Conservation (phyloP, 2,329 filamentous ascomycete species). For the Trichophyton mentagrophytes region DNA sequence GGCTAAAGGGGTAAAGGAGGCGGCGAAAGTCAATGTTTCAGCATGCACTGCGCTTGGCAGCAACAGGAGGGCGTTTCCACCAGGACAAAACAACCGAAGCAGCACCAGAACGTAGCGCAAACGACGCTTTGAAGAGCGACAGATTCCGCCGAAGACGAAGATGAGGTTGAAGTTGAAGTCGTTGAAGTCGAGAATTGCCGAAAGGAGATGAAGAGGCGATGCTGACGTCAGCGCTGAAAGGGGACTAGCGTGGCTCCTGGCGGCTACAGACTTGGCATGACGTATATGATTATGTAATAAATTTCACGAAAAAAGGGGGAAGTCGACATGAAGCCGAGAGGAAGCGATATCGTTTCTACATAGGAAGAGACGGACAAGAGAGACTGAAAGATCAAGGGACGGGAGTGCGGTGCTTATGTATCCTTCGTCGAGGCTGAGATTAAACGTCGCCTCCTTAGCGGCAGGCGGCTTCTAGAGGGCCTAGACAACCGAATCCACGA, state of each 20-base stretch:
- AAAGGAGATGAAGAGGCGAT: background rate
- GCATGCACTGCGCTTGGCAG: background rate
- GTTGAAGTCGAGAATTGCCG: background rate
- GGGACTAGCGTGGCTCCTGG: background rate
- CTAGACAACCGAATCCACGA: too few relatives aligned
- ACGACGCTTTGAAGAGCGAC: background rate
- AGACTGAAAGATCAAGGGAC: too few relatives aligned
- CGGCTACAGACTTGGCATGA: conserved; percentile 1
- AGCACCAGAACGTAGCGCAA: background rate
- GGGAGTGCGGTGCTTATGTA: too few relatives aligned
- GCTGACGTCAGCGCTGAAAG: background rate
- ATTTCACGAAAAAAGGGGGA: background rate
- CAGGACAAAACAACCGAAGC: background rate
- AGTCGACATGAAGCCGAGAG: background rate
- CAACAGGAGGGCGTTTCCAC: background rate
- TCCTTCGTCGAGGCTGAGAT: too few relatives aligned
- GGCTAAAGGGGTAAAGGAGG: background rate
- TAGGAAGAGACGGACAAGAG: too few relatives aligned
- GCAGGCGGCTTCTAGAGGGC: too few relatives aligned
- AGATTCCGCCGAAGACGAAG: background rate
- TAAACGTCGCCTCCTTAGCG: too few relatives aligned
- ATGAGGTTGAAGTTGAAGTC: background rate
- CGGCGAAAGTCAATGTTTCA: conserved; percentile 5
- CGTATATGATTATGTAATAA: background rate
- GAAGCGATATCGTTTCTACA: background rate